phyloP scores from a whole-genome alignment of 1,139 yeast genomes.

The Lipomyces yarrowii region DNA sequence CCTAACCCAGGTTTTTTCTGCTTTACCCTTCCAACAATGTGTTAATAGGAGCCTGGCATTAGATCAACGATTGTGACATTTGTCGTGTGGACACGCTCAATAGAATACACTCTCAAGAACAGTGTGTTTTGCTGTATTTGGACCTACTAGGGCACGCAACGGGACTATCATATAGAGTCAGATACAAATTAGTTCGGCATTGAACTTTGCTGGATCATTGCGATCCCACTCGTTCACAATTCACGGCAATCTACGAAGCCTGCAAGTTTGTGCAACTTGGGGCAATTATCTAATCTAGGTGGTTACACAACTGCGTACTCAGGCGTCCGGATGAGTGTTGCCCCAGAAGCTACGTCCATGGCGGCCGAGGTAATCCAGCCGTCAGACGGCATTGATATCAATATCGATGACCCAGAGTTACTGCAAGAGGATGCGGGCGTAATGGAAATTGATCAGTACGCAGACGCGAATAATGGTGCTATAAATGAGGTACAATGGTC shows the following conservation, averaged over 20 bases:
- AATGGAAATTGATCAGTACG: background rate
- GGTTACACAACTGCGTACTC: background rate
- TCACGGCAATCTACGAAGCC: background rate
- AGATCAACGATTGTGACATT: too few relatives aligned
- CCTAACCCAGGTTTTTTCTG: background rate
- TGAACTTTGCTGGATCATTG: background rate
- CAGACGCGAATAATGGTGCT: background rate
- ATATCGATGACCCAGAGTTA: background rate
- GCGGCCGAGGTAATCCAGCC: background rate
- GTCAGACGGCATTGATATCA: background rate
- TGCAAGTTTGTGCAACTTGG: background rate
- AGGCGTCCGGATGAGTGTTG: background rate
- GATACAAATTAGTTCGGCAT: background rate
- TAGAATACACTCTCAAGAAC: background rate
- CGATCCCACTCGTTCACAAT: background rate
- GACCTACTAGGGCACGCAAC: background rate
- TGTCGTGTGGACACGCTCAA: too few relatives aligned
- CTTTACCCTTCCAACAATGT: background rate
- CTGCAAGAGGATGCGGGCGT: background rate
- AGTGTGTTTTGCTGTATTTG: background rate
- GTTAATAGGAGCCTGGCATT: too few relatives aligned
- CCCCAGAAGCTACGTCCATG: background rate
- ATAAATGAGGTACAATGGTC: background rate
- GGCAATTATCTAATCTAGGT: background rate
- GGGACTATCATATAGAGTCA: background rate